Evolutionary conservation across 1,284 basidiomycete genomes (phyloP), one percentile per base, ranked within the genome.

Genomic region (Fereydounia khargensis): DNA sequence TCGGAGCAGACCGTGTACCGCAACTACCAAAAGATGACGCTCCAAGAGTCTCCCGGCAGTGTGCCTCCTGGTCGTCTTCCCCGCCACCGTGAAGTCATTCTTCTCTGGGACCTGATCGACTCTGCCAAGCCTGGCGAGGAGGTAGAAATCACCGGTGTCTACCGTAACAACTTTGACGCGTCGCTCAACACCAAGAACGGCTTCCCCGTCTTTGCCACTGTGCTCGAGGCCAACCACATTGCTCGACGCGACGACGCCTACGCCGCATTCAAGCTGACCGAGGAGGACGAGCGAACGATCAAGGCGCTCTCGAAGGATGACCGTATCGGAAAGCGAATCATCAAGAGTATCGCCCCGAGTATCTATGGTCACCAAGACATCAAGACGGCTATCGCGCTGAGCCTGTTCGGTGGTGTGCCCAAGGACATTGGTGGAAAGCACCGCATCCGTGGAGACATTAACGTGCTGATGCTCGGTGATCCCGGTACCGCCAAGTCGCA

Each of bases 351-450:
- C 46, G 94, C 94, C 1, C 94, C 94, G 0, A 95, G 91, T 23
- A 98, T 98, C 73, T 98, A 97, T 70, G 94, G 95, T 4, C 95
- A 98, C 76, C 91, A 97, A 70, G 88, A 97, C 76, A 96, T 98
- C 82, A 98, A 98, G 80, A 96, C 94, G 0, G 94, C 92, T 17
- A 81, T 98, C 49, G 92, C 95, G 0, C 83, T 98, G 25, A 91
- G 90, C 2, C 83, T 98, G 16, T 98, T 98, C 61, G 86, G 91
- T 16, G 95, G 94, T 44, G 86, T 96, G 1, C 74, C 88, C 6
- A 98, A 98, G 77, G 90, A 98, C 74, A 89, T 97, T 77, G 92
- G 94, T 65, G 85, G 90, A 73, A 98, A 98, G 78, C 90, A 91
- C 78, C 85, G 89, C 32, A 91, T 98, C 66, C 86, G 94, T 76